Percentiles rank a stretch among this genome's conserved stretches.
These are phyloP conservation scores for Lophiotrema nucula DNA, from an alignment of 495 filamentous ascomycete species.

Conservation along the genomic window DNA sequence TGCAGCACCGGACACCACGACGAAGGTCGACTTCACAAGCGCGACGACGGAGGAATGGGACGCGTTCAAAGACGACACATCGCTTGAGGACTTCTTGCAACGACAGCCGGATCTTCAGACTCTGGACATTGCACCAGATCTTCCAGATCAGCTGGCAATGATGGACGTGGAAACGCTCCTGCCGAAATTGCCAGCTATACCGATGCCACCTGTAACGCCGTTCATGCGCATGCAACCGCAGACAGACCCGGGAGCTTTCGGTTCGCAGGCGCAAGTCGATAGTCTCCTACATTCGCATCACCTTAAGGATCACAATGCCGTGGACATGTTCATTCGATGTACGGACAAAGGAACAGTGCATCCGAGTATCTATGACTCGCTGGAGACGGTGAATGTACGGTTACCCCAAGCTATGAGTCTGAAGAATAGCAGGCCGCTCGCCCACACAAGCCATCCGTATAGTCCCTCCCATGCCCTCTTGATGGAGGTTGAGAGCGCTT, in stretches of 20 bases:
- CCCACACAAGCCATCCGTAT: constrained; percentile 70
- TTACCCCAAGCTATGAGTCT: constrained; percentile 30
- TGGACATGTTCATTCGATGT: constrained; percentile 80
- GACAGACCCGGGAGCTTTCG: constrained; percentile 63
- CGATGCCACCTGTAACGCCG: constrained; percentile 34
- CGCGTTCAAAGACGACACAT: constrained; percentile 15
- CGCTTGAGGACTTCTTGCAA: constrained; percentile 41
- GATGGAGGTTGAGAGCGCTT: constrained; percentile 36
- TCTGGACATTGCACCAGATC: constrained; percentile 47
- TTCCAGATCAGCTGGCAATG: constrained; percentile 75
- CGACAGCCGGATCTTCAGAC: constrained; percentile 29
- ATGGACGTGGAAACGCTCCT: constrained; percentile 77
- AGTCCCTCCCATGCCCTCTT: constrained; percentile 76
- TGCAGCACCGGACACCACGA: background rate
- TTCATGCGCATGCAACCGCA: constrained; percentile 10
- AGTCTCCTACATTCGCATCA: constrained; percentile 63
- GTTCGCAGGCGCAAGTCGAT: constrained; percentile 67
- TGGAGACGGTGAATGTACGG: constrained; percentile 71
- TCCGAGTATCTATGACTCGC: constrained; percentile 85
- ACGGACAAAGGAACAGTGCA: constrained; percentile 77
- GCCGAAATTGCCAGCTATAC: constrained; percentile 73
- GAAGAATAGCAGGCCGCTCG: constrained; percentile 18
- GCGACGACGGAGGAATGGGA: constrained; percentile 24
- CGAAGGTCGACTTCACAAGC: constrained; percentile 3
- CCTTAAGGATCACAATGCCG: constrained; percentile 61